Percentiles rank a stretch among this genome's conserved stretches.
Conservation (phyloP, 352 stramenopile species). For the Globisporangium sylvaticum region DNA sequence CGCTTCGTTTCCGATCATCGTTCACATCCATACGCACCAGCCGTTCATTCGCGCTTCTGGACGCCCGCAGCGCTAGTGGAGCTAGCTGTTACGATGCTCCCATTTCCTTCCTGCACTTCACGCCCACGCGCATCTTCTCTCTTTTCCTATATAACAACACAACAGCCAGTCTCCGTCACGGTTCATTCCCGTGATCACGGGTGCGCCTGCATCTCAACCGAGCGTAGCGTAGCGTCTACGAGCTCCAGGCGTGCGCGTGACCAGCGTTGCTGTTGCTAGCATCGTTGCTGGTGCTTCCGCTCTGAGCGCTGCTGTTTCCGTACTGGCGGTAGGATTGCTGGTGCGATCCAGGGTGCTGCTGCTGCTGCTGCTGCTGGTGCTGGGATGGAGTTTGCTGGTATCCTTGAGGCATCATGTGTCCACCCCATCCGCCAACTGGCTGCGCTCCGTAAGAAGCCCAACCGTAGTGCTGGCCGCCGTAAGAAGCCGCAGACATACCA, state of each 20-base stretch:
- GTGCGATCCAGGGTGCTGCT: constrained; percentile 60
- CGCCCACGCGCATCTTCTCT: constrained; percentile 7
- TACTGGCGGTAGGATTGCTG: constrained; percentile 83
- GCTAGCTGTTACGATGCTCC: constrained; percentile 15
- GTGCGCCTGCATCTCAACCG: constrained; percentile 2
- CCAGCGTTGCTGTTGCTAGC: constrained; percentile 34
- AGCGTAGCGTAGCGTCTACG: constrained; percentile 31
- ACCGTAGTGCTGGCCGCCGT: constrained; percentile 72
- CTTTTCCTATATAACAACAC: constrained; percentile 12
- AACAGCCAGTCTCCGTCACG: constrained; percentile 8
- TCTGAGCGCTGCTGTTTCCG: constrained; percentile 48
- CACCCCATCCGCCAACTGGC: constrained; percentile 63
- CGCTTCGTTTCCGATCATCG: constrained; percentile 30
- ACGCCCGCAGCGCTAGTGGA: constrained; percentile 20
- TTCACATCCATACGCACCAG: constrained; percentile 20
- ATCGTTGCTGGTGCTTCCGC: constrained; percentile 41
- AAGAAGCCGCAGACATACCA: constrained; percentile 48
- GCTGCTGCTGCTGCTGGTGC: constrained; percentile 48
- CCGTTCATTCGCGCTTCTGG: constrained; percentile 16
- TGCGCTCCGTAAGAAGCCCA: constrained; percentile 78
- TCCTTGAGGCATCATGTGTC: constrained; percentile 81
- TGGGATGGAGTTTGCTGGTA: constrained; percentile 72
- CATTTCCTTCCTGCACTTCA: constrained; percentile 9
- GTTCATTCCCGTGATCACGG: constrained; percentile 32
- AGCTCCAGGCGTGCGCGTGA: constrained; percentile 68